A percentile compares a stretch with the other conserved stretches of the same genome.
Evolutionary conservation across 441 rosid species (phyloP).

Genomic region (Gossypium schwendimanii): DNA sequence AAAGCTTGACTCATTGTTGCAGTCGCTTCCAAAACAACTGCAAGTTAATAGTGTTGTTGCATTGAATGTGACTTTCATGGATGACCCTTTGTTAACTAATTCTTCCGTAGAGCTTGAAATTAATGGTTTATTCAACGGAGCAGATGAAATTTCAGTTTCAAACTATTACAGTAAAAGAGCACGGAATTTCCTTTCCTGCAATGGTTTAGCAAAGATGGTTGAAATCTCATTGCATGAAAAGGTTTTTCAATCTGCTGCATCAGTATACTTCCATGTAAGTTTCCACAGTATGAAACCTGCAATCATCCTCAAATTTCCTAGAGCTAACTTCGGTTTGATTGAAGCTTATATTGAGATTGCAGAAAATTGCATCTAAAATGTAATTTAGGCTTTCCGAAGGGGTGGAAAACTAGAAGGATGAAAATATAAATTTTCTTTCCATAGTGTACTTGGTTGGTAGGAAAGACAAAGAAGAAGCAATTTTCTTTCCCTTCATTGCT

Average conservation of each 20-base stretch:
- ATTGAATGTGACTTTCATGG: slow-evolving; percentile 57
- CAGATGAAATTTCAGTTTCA: slow-evolving; percentile 20
- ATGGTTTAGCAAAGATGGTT: slow-evolving; percentile 44
- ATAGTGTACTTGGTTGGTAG: no score
- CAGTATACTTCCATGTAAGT: slow-evolving; percentile 70
- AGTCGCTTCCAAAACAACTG: slow-evolving; percentile 57
- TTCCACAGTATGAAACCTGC: neutral
- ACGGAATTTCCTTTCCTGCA: slow-evolving; percentile 22
- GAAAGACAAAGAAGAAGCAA: no score
- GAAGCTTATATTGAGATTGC: neutral
- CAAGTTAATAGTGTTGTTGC: slow-evolving; percentile 45
- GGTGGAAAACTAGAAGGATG: no score
- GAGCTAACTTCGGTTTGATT: neutral
- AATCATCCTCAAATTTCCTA: neutral
- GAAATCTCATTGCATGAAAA: slow-evolving; percentile 47
- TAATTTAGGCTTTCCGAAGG: no score
- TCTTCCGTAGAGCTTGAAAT: slow-evolving; percentile 54
- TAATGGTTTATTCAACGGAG: slow-evolving; percentile 48
- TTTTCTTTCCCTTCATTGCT: no score
- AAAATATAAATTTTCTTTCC: no score
- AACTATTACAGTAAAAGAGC: slow-evolving; percentile 15
- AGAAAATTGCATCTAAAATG: neutral
- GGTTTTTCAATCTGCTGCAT: slow-evolving; percentile 57
- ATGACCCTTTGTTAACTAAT: slow-evolving; percentile 41
- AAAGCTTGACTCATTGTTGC: slow-evolving; percentile 53